These are phyloP conservation scores for Candida golubevii DNA, from an alignment of 805 yeast genomes.

Conservation along the genomic window DNA sequence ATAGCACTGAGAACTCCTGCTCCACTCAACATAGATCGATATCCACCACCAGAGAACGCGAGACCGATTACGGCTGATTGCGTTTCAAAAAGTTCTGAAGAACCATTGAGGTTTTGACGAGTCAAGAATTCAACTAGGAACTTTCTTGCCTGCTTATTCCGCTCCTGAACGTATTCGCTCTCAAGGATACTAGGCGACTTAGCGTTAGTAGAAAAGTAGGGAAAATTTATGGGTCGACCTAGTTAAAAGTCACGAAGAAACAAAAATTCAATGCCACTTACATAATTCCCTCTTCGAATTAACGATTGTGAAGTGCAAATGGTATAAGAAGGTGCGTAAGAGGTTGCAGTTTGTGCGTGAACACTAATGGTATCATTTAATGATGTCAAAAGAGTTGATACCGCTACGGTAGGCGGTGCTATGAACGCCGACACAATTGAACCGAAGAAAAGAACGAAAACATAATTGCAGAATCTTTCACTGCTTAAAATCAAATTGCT, in stretches of 20 bases:
- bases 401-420: slow-evolving; percentile 3
- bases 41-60: slow-evolving; percentile 50
- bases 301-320: slow-evolving; percentile 10
- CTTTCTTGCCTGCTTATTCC: slow-evolving; percentile 26
- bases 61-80: slow-evolving; percentile 31
- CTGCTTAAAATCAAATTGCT: no score
- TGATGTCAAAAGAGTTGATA: slow-evolving; percentile 2
- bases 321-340: slow-evolving; percentile 14
- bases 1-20: slow-evolving; percentile 53
- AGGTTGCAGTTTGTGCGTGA: not conserved
- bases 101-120: slow-evolving; percentile 6
- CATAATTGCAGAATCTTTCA: no score
- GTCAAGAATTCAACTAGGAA: slow-evolving; percentile 27
- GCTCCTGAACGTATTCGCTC: slow-evolving; percentile 23
- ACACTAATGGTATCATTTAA: slow-evolving; percentile 4
- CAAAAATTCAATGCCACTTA: not conserved
- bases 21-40: slow-evolving; percentile 56
- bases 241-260: not conserved
- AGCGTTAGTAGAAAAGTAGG: not conserved
- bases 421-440: not conserved
- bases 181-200: slow-evolving; percentile 16
- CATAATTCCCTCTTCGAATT: slow-evolving; percentile 10
- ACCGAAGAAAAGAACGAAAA: not conserved
- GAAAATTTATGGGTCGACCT: no score
- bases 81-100: not conserved